These are phyloP conservation scores for Byssoonygena ceratinophila DNA, from an alignment of 2,329 filamentous ascomycete genomes.

Conservation along the genomic window DNA sequence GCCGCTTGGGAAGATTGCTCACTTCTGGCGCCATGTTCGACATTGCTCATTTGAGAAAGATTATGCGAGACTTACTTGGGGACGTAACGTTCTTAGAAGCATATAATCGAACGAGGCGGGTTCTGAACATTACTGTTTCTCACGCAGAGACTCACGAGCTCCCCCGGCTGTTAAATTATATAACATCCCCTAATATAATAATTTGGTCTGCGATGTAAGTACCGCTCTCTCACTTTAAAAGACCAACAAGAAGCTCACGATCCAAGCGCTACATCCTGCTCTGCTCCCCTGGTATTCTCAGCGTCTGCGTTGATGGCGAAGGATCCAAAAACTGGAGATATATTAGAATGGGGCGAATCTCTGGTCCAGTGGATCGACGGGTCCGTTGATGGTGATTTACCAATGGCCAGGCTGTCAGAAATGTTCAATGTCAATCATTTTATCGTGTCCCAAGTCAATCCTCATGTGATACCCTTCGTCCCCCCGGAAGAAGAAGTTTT, in stretches of 20 bases:
- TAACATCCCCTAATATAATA: conserved; percentile 86
- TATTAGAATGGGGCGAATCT: conserved; percentile 74
- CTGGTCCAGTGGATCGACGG: conserved; percentile 86
- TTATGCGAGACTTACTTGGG: conserved; percentile 70
- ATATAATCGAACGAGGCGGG: conserved; percentile 84
- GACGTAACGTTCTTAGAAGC: conserved; percentile 93
- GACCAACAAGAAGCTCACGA: not conserved
- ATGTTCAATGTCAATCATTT: conserved; percentile 99
- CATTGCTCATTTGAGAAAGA: conserved; percentile 65
- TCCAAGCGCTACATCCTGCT: conserved; percentile 73
- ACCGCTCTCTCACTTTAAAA: not conserved
- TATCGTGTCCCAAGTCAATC: conserved; percentile 94
- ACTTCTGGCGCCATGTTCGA: conserved; percentile 80
- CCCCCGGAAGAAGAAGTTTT: conserved; percentile 56
- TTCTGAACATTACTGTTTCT: conserved; percentile 89
- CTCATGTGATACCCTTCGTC: conserved; percentile 81
- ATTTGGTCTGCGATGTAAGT: conserved; percentile 83
- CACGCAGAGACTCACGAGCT: conserved; percentile 79
- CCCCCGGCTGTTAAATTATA: conserved; percentile 77
- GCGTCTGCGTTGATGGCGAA: conserved; percentile 72
- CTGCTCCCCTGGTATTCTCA: conserved; percentile 76
- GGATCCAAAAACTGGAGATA: conserved; percentile 65
- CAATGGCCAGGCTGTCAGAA: conserved; percentile 77
- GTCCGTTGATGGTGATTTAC: conserved; percentile 86
- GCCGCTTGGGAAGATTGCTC: conserved; percentile 60